These are phyloP conservation scores for Mycogone perniciosa DNA, from an alignment of 2,329 filamentous ascomycete genomes.

Conservation along the genomic window DNA sequence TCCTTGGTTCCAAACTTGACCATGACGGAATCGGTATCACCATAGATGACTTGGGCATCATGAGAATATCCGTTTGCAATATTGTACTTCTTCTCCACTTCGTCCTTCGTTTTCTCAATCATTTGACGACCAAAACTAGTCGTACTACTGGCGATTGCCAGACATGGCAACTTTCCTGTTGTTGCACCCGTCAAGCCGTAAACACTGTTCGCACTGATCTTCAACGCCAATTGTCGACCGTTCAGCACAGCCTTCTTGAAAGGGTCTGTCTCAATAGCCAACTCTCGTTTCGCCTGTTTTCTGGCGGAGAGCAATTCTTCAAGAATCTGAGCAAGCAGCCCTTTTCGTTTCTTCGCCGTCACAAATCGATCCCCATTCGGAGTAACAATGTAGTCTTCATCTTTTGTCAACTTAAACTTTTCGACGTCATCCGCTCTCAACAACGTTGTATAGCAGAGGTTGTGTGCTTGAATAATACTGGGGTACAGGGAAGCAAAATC, in stretches of 20 bases:
- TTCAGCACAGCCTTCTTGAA: slow-evolving; percentile 98
- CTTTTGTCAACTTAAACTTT: slow-evolving; percentile 70
- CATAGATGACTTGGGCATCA: slow-evolving; percentile 95
- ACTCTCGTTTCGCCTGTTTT: slow-evolving; percentile 89
- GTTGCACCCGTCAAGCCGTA: slow-evolving; percentile 97
- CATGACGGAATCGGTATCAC: slow-evolving; percentile 99
- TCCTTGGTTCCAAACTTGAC: slow-evolving; percentile 94
- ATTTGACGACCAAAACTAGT: slow-evolving; percentile 96
- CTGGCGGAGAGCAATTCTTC: slow-evolving; percentile 86
- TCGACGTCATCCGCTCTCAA: slow-evolving; percentile 67
- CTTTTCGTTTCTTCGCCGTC: slow-evolving; percentile 82
- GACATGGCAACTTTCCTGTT: slow-evolving; percentile 88
- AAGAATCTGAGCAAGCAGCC: slow-evolving; percentile 87
- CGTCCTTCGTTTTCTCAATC: slow-evolving; percentile 97
- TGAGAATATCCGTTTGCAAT: slow-evolving; percentile 93
- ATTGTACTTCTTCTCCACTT: slow-evolving; percentile 83
- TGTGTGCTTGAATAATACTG: slow-evolving; percentile 98
- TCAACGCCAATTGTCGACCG: slow-evolving; percentile 91
- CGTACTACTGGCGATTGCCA: slow-evolving; percentile 92
- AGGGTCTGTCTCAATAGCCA: slow-evolving; percentile 81
- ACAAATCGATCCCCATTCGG: slow-evolving; percentile 93
- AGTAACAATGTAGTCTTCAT: slow-evolving; percentile 93
- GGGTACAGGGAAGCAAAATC: slow-evolving; percentile 99
- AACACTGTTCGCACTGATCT: slow-evolving; percentile 95
- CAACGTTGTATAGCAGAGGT: slow-evolving; percentile 93